Conservation (phyloP, 805 yeast species). For the Kazachstania bromeliacearum region DNA sequence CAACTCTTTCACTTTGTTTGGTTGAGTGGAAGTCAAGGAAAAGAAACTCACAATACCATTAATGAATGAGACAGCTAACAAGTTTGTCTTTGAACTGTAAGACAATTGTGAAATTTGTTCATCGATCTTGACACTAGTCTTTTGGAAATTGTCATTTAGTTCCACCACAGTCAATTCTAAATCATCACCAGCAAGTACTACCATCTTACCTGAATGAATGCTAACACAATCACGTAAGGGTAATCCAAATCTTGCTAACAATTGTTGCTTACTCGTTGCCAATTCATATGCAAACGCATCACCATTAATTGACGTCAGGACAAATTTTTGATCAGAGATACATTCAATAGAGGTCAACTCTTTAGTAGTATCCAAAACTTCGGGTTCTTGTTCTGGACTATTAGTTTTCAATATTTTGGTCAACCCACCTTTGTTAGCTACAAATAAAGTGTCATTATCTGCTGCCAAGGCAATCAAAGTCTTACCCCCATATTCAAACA, state of each 20-base stretch:
- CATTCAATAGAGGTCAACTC: constrained; percentile 33
- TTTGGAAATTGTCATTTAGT: constrained; percentile 19
- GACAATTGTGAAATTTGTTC: constrained; percentile 52
- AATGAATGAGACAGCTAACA: constrained; percentile 47
- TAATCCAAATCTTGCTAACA: constrained; percentile 32
- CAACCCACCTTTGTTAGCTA: constrained; percentile 47
- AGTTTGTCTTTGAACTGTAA: constrained; percentile 48
- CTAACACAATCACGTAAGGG: constrained; percentile 40
- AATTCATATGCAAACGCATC: constrained; percentile 18
- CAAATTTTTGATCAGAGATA: constrained; percentile 10
- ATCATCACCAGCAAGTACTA: constrained; percentile 60
- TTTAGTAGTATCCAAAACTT: constrained; percentile 42
- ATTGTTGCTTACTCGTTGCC: constrained; percentile 25
- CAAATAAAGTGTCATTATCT: constrained; percentile 32
- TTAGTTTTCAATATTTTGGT: constrained; percentile 41
- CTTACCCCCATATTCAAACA: constrained; percentile 27
- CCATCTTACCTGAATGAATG: constrained; percentile 52
- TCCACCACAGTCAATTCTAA: constrained; percentile 44
- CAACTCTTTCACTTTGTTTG: constrained; percentile 41
- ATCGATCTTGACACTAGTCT: constrained; percentile 30
- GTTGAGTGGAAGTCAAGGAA: constrained; percentile 42
- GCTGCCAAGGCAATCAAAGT: constrained; percentile 18
- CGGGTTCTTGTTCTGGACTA: constrained; percentile 51
- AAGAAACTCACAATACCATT: constrained; percentile 51
- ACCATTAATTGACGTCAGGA: constrained; percentile 22